Evolutionary conservation across 306 rosid genomes (phyloP).

Genomic region (Carpinus viminea): DNA sequence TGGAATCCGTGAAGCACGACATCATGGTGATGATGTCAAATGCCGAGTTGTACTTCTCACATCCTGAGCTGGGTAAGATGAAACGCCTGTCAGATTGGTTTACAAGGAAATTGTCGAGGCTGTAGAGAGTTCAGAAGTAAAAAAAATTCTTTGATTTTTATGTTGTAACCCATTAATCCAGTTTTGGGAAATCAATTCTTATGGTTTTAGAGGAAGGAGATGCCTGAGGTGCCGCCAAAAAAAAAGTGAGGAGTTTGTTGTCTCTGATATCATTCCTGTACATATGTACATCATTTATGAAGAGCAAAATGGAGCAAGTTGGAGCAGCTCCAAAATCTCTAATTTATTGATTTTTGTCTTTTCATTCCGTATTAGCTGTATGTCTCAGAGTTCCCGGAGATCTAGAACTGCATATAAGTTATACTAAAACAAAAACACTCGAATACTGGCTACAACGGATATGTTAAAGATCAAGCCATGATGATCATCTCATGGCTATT

Average conservation of each 20-base stretch:
- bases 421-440: too few relatives aligned
- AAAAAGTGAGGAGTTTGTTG: neutral
- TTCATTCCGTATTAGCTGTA: too few relatives aligned
- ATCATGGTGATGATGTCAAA: slow-evolving; percentile 58
- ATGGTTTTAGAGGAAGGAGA: slow-evolving; percentile 34
- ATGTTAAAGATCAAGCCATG: too few relatives aligned
- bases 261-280: slow-evolving; percentile 23
- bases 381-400: too few relatives aligned
- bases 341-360: too few relatives aligned
- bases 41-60: slow-evolving; percentile 41
- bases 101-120: slow-evolving; percentile 56
- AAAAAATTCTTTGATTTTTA: slow-evolving; percentile 28
- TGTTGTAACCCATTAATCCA: slow-evolving; percentile 44
- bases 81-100: slow-evolving; percentile 47
- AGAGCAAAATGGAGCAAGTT: slow-evolving; percentile 6
- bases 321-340: neutral
- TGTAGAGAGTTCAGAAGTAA: slow-evolving; percentile 37
- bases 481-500: too few relatives aligned
- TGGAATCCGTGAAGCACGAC: slow-evolving; percentile 74
- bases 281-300: neutral
- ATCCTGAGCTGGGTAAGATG: slow-evolving; percentile 36
- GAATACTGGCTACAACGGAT: too few relatives aligned
- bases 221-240: slow-evolving; percentile 24
- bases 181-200: slow-evolving; percentile 34
- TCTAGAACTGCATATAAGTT: too few relatives aligned